Evolutionary conservation across 352 stramenopile genomes (phyloP), one percentile per base, ranked within the genome.

Genomic region (Globisporangium viniferum): DNA sequence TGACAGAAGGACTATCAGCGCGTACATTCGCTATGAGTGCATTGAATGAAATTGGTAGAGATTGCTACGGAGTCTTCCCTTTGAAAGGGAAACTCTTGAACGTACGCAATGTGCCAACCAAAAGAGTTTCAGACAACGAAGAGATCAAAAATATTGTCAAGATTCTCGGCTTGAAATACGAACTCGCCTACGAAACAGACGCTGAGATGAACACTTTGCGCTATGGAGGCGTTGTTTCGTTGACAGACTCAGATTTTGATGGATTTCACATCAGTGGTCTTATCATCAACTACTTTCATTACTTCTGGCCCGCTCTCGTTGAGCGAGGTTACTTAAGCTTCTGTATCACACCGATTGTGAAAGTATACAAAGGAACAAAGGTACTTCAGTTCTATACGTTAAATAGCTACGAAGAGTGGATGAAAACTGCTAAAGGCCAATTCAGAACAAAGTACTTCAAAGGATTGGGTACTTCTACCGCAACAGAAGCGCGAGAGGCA

Each of bases 391-490:
- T 98, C 68, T 98, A 95, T 74, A 98, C 89, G 0, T 66, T 98
- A 14, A 88, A 91, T 35, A 82, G 97, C 73, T 98, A 97, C 75
- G 78, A 95, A 54, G 68, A 75, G 24, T 98, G 91, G 92, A 91
- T 87, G 3, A 92, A 84, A 20, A 80, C 73, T 83, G 24, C 39
- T 14, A 53, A 51, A 49, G 48, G 58, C 2, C 59, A 97, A 81
- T 80, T 46, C 14, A 88, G 71, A 7, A 95, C 97, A 66, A 98
- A 98, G 76, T 98, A 97, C 73, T 97, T 97, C 79, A 97, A 97
- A 71, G 96, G 96, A 78, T 78, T 99, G n/a, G 96, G 96, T 63
- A 99, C 96, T 9, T 96, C 79, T 63, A 98, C 94, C 5, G 86
- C 39, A 9, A 6, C 39, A 10, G 39, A 46, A 9, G 39, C 39